These are phyloP conservation scores for Colletotrichum cuscutae DNA, from an alignment of 2,329 filamentous ascomycete species.

Conservation along the genomic window DNA sequence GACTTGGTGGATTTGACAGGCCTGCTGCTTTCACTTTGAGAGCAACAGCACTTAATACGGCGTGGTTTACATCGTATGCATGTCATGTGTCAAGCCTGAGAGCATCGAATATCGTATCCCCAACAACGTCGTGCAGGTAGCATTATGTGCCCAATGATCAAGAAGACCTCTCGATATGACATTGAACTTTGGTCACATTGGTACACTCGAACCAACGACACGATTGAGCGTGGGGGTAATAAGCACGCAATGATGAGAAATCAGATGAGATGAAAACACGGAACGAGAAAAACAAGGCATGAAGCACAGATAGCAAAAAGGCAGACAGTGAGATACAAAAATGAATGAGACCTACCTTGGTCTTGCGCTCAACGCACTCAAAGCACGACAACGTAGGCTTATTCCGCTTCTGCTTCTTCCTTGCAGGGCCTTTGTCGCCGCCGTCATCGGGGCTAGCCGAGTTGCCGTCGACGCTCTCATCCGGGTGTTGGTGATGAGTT, in stretches of 20 bases:
- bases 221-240: not conserved
- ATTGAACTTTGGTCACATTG: not conserved
- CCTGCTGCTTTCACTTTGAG: not conserved
- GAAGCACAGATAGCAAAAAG: not conserved
- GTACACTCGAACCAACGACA: not conserved
- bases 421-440: slow-evolving; percentile 49
- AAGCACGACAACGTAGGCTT: slow-evolving; percentile 84
- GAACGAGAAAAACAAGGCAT: not conserved
- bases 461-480: slow-evolving; percentile 17
- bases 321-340: slow-evolving; percentile 22
- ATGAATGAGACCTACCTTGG: slow-evolving; percentile 67
- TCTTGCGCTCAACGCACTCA: slow-evolving; percentile 85
- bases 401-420: slow-evolving; percentile 85
- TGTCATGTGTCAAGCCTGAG: not conserved
- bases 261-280: not conserved
- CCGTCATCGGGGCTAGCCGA: slow-evolving; percentile 25
- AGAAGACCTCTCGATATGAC: not conserved
- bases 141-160: not conserved
- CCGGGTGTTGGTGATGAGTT: not conserved
- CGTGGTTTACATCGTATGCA: not conserved
- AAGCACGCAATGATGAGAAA: not conserved
- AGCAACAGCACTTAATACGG: not conserved
- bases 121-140: not conserved
- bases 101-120: not conserved
- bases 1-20: not conserved